These are phyloP conservation scores for Tetrahymena elliotti DNA, from an alignment of 73 alveolate genomes.

Conservation along the genomic window DNA sequence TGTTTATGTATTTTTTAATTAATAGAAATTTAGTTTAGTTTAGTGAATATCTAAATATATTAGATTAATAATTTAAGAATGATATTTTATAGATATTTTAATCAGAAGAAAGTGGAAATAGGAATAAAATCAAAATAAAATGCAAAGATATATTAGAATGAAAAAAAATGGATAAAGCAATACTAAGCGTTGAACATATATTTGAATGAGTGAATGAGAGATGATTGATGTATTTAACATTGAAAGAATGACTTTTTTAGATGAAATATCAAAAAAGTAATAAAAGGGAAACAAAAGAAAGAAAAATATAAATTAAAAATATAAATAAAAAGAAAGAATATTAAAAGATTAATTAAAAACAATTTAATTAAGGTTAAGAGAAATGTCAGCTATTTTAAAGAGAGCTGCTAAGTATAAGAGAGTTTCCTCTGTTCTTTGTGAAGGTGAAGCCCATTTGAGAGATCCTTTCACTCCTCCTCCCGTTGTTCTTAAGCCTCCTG, in stretches of 20 bases:
- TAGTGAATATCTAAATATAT: too few relatives aligned
- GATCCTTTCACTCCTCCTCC: slow-evolving; percentile 41
- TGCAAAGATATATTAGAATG: background rate
- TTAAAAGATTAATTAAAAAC: background rate
- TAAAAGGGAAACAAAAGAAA: background rate
- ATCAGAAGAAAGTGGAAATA: background rate
- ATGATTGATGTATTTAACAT: background rate
- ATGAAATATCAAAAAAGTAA: background rate
- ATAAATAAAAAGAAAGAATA: background rate
- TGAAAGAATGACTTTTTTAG: background rate
- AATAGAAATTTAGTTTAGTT: too few relatives aligned
- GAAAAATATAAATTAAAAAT: background rate
- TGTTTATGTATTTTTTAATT: too few relatives aligned
- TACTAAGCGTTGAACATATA: background rate
- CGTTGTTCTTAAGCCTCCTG: slow-evolving; percentile 24
- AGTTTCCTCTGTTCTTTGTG: slow-evolving; percentile 26
- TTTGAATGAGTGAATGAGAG: background rate
- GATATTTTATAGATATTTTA: background rate
- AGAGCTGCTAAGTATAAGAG: slow-evolving; percentile 41
- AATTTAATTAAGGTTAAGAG: background rate
- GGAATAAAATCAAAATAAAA: background rate
- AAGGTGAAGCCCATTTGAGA: slow-evolving; percentile 45
- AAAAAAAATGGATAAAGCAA: background rate
- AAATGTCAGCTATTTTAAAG: slow-evolving; percentile 42
- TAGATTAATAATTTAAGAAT: too few relatives aligned